phyloP scores from a whole-genome alignment of 768 basidiomycete species.

The Crepidotus variabilis region DNA sequence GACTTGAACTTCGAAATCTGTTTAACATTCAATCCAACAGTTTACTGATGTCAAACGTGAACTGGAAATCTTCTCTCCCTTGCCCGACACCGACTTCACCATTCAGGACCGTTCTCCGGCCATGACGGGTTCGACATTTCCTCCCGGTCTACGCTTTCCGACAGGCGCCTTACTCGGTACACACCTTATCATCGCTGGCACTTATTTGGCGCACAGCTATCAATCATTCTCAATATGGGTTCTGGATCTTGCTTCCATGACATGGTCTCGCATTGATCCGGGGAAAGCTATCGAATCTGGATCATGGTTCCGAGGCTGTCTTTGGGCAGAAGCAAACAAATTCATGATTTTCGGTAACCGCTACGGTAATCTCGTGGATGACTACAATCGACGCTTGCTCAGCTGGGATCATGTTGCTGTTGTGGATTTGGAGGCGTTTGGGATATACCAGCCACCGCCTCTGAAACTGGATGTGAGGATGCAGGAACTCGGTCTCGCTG shows the following conservation, averaged over 20 bases:
- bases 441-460: conserved; percentile 87
- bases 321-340: conserved; percentile 82
- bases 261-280: conserved; percentile 86
- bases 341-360: conserved; percentile 91
- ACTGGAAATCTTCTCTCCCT: conserved; percentile 85
- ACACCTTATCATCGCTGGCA: conserved; percentile 91
- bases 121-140: conserved; percentile 81
- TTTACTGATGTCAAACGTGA: conserved; percentile 96
- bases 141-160: conserved; percentile 95
- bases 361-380: conserved; percentile 82
- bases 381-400: conserved; percentile 86
- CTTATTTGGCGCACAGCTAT: conserved; percentile 90
- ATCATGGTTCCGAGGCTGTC: conserved; percentile 92
- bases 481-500: conserved; percentile 82
- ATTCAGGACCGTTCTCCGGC: conserved; percentile 76
- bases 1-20: conserved; percentile 4
- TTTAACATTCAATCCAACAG: conserved; percentile 31
- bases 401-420: conserved; percentile 92
- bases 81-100: conserved; percentile 70
- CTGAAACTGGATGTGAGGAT: conserved; percentile 62
- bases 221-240: conserved; percentile 98
- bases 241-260: conserved; percentile 78
- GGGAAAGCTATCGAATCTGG: conserved; percentile 82
- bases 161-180: conserved; percentile 89
- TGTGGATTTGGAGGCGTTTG: conserved; percentile 91